phyloP scores from a whole-genome alignment of 2,329 filamentous ascomycete genomes.

The Macroventuria anomochaeta region DNA sequence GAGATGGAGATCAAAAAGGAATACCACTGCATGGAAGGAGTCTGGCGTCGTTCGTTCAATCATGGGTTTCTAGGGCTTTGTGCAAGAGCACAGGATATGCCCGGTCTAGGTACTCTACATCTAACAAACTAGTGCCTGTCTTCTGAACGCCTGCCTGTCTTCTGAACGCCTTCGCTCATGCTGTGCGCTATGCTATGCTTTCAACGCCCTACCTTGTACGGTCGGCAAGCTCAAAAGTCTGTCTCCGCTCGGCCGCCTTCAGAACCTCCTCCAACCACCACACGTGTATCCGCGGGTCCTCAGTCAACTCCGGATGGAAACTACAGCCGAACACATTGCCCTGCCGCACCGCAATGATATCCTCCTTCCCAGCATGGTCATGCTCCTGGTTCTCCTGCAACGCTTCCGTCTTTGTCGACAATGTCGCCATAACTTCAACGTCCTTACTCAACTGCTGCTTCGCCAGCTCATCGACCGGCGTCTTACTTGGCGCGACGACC shows the following conservation, averaged over 20 bases:
- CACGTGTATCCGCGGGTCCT: constrained; percentile 83
- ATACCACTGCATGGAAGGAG: constrained; percentile 27
- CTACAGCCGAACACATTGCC: constrained; percentile 93
- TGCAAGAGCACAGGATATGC: constrained; percentile 6
- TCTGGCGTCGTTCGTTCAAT: constrained; percentile 23
- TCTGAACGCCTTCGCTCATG: constrained; percentile 11
- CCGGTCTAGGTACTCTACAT: constrained; percentile 18
- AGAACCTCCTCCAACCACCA: constrained; percentile 87
- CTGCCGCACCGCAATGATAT: constrained; percentile 88
- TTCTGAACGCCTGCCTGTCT: constrained; percentile 7
- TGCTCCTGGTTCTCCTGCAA: constrained; percentile 57
- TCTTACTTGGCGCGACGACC: constrained; percentile 63
- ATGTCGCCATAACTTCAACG: constrained; percentile 65
- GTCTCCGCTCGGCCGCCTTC: constrained; percentile 40
- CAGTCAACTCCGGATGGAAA: constrained; percentile 93
- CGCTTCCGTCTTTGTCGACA: constrained; percentile 60
- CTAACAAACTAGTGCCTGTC: constrained; percentile 17
- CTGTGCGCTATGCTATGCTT: background rate
- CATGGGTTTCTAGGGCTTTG: constrained; percentile 3
- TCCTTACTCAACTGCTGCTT: constrained; percentile 54
- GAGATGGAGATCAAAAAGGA: background rate
- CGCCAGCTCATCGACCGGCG: constrained; percentile 54
- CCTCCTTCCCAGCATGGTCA: constrained; percentile 54
- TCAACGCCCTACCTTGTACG: constrained; percentile 25
- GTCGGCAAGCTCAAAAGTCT: constrained; percentile 41